Base-by-base conservation (phyloP, 78 protist species). In the Guillardia theta region DNA sequence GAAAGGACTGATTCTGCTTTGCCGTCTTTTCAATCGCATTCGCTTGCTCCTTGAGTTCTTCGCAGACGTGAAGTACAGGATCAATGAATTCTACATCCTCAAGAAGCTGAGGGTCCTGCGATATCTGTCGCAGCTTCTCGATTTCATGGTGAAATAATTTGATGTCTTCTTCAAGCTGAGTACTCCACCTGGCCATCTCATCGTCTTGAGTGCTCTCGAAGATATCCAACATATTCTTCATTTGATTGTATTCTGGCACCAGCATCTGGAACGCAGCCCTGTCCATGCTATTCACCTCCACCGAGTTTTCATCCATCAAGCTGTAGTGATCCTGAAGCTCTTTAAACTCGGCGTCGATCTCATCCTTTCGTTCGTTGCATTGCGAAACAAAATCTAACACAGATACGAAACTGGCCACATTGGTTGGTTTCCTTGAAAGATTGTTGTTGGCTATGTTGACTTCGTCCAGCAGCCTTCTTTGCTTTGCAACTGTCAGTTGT, bases 291-390 rank as follows among this genome's bases (percentile, higher is more conserved):
- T 27, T 8, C 5, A 78, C 24, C 33, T 78, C 18, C 37, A 78
- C 21, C 12, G 8, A 18, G 48, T 78, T 46, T 4, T 43, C 18
- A 48, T 78, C 90, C 90, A 78, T 78, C 41, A 78, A 36, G 37
- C 12, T 8, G 90, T 78, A 78, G 90, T 78, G 90, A 45, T 30
- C 53, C 90, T 70, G 83, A 1, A 70, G 83, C 83, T 70, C 83
- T 70, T 12, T 24, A 43, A 70, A 70, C 33, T 70, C 83, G 10
- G 83, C 83, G 46, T 70, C 83, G 83, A 70, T 15, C 22, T 70
- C 45, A 24, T 70, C 83, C 41, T 70, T 70, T 12, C 41, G 33
- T 6, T 70, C 83, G 83, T 70, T 70, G 45, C 33, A 70, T 24
- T 24, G n/a, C 33, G 83, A 4, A 43, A 70, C 36, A 43, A 70